These are phyloP conservation scores for Ceratocystiopsis sp. DNA, from an alignment of 2,329 filamentous ascomycete genomes.

Conservation along the genomic window DNA sequence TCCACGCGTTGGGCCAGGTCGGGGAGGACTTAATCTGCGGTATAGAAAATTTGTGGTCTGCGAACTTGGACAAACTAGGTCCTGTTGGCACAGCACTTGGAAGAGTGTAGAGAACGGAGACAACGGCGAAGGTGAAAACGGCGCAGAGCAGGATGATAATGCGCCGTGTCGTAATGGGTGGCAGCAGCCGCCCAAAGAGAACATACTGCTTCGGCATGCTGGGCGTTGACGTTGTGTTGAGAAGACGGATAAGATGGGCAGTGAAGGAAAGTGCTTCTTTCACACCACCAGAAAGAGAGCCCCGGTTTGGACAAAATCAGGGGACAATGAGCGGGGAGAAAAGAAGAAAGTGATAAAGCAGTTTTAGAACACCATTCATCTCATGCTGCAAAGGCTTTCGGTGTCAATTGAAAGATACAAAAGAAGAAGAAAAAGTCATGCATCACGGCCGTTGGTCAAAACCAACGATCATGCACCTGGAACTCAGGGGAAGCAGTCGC, in stretches of 20 bases:
- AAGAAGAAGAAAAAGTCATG: too few species aligned
- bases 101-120: slow-evolving; percentile 34
- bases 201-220: slow-evolving; percentile 29
- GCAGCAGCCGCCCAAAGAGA: slow-evolving; percentile 30
- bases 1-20: slow-evolving; percentile 22
- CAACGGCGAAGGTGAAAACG: slow-evolving; percentile 35
- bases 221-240: not conserved
- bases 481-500: too few species aligned
- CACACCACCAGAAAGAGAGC: too few species aligned
- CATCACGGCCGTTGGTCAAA: too few species aligned
- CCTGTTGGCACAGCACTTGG: slow-evolving; percentile 30
- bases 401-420: too few species aligned
- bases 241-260: too few species aligned
- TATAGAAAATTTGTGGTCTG: slow-evolving; percentile 32
- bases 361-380: not conserved
- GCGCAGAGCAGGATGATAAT: slow-evolving; percentile 32
- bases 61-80: slow-evolving; percentile 29
- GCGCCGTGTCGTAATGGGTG: slow-evolving; percentile 33
- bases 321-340: slow-evolving; percentile 1
- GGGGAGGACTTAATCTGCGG: slow-evolving; percentile 28
- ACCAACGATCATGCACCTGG: too few species aligned
- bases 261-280: too few species aligned
- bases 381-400: not conserved
- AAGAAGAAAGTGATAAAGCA: not conserved
- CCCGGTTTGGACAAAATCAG: not conserved